Evolutionary conservation across 2,329 filamentous ascomycete genomes (phyloP), one percentile per base, ranked within the genome.

Genomic region (Aspergillus amoenus): DNA sequence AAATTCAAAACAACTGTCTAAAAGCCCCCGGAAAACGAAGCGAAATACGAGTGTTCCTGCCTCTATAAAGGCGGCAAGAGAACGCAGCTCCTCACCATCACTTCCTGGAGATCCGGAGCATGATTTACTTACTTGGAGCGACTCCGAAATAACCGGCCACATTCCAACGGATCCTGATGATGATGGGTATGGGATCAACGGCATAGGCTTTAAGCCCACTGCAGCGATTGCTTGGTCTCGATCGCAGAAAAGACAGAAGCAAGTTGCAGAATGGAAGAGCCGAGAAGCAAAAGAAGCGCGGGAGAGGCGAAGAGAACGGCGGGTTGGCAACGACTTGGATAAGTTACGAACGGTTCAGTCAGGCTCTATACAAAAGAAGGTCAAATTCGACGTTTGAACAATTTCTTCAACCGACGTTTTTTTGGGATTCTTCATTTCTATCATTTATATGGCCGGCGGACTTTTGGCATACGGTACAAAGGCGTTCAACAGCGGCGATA

Each of bases 131-230:
- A 76, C 74, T 56, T 87, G 85, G 85, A 81, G 81, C 64, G 82
- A 84, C 61, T 77, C 78, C 39, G 85, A 88, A 66, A 87, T 87
- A 65, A 87, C 84, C 5, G 84, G 84, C 13, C 82, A 86, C 64
- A 77, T 82, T 51, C 78, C 79, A 3, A 77, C 73, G 4, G 82
- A 85, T 53, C 81, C 82, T 6, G 81, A 80, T 40, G 84, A 87
- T 65, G 85, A 88, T 67, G 84, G 84, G 3, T 82, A 83, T 54
- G 85, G 85, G 5, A 81, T 87, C 61, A 87, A 88, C 64, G 85
- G 85, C 2, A 79, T 88, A 55, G 85, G 85, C 0, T 88, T 87
- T 69, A 80, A 79, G 57, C 84, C 85, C 3, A 87, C 84, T 2
- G 78, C 84, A 15, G 81, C 83, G 41, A 79, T 84, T 30, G 84